Conservation (phyloP, 768 basidiomycete species). For the Xanthoconium stramineum region DNA sequence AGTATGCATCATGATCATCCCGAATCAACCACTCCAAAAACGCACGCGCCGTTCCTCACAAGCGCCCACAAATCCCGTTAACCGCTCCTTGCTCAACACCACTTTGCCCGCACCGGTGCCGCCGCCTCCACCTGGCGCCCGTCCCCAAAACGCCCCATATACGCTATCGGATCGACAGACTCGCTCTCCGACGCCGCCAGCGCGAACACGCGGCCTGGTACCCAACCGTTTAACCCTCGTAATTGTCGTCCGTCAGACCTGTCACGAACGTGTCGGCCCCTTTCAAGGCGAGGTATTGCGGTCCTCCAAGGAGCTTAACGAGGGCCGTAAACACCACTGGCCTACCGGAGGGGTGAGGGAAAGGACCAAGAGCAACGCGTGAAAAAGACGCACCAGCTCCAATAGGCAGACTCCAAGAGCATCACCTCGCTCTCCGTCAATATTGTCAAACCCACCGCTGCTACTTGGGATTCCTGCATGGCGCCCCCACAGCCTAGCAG, state of each 20-base stretch:
- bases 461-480: slow-evolving; percentile 82
- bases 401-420: slow-evolving; percentile 58
- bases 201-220: slow-evolving; percentile 95
- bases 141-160: slow-evolving; percentile 53
- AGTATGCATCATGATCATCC: slow-evolving; percentile 34
- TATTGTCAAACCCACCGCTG: slow-evolving; percentile 76
- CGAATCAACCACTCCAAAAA: slow-evolving; percentile 33
- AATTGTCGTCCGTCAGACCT: slow-evolving; percentile 73
- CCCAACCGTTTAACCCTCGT: slow-evolving; percentile 84
- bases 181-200: slow-evolving; percentile 75
- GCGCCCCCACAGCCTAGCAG: slow-evolving; percentile 69
- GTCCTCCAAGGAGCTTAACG: slow-evolving; percentile 72
- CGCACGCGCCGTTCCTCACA: slow-evolving; percentile 21
- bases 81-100: slow-evolving; percentile 15
- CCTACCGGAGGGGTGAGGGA: slow-evolving; percentile 41
- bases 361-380: neutral
- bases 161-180: slow-evolving; percentile 58
- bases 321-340: slow-evolving; percentile 65
- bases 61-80: slow-evolving; percentile 18
- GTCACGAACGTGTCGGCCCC: slow-evolving; percentile 2
- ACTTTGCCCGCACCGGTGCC: neutral
- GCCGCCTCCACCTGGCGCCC: slow-evolving; percentile 30
- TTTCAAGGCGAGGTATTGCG: slow-evolving; percentile 55
- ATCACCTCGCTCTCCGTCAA: slow-evolving; percentile 73
- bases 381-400: slow-evolving; percentile 53